A percentile compares a stretch with the other conserved stretches of the same genome.
These are phyloP conservation scores for Diplodia intermedia DNA, from an alignment of 2,329 filamentous ascomycete genomes.

Conservation along the genomic window DNA sequence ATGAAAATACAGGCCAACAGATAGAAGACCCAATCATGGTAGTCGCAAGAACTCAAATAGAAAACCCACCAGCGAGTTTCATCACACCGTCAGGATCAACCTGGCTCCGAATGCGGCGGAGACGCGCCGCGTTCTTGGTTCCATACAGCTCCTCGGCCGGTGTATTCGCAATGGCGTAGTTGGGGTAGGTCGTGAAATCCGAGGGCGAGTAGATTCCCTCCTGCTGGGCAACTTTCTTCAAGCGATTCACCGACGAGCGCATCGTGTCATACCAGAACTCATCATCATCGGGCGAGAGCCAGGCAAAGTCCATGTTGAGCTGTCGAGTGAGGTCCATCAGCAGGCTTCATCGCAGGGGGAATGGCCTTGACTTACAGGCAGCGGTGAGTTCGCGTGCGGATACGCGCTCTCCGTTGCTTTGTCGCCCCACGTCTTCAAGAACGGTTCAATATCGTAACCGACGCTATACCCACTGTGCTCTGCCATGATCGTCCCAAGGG, in stretches of 20 bases:
- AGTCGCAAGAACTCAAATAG: not conserved
- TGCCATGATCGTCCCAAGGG: not conserved
- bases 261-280: conserved; percentile 11
- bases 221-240: not conserved
- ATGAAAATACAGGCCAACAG: too few species aligned
- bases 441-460: conserved; percentile 17
- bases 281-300: conserved; percentile 5
- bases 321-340: not conserved
- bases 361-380: not conserved
- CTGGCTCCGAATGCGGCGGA: conserved; percentile 2
- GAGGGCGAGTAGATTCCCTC: conserved; percentile 2
- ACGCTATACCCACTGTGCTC: conserved; percentile 4
- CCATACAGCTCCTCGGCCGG: conserved; percentile 12
- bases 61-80: conserved; percentile 1
- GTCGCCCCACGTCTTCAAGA: not conserved
- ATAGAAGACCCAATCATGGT: too few species aligned
- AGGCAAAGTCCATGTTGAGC: conserved; percentile 21
- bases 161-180: conserved; percentile 22
- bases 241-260: not conserved
- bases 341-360: not conserved
- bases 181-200: not conserved
- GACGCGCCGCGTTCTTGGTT: conserved; percentile 1
- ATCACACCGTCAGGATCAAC: conserved; percentile 22
- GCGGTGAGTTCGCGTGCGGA: conserved; percentile 5
- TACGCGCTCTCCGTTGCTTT: conserved; percentile 8